Evolutionary conservation across 176 grass and related monocot species (phyloP), one percentile per base, ranked within the genome.

Genomic region (Tillandsia leiboldiana): DNA sequence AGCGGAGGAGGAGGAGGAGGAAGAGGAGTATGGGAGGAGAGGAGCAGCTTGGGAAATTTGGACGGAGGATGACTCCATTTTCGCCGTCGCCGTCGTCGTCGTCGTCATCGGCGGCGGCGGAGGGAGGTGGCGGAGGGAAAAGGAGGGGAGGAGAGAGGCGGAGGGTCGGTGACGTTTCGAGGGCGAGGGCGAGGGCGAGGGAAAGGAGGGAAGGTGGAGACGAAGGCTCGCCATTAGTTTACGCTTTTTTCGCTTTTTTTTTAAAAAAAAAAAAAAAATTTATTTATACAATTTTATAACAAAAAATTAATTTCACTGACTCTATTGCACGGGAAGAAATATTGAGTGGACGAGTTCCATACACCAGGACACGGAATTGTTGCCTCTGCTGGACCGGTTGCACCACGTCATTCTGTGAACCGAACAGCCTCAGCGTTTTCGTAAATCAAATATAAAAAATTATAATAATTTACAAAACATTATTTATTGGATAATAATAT

Each of bases 11-110:
- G 49, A 48, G 83, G 50, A 56, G 69, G 49, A 48, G 63, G 69
- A 17, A n/a, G 58, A 14, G 83, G 42, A 56, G 15, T 70, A 3
- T n/a, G 75, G 76, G 63, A 87, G 76, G n/a, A 83, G 80, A 33
- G 72, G 76, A 6, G 72, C 50, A 24, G 15, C 63, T 50, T 49
- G 72, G 24, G 80, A 70, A 33, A 87, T 26, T 54, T 76, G 69
- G 53, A 87, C 26, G 50, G 68, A 6, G 33, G 4, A 33, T 3
- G 29, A 42, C 33, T 42, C 33, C 33, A 42, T 42, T 42, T 42
- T 42, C 33, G 33, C 33, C 33, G 33, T 42, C 33, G 29, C 6
- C 29, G 33, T 42, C 33, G 33, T 42, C 33, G 33, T 42, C 29
- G 29, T 3, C 33, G 33, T 4, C 33, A 6, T 5, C 33, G 11